These are phyloP conservation scores for Dryadomyces quercus-mongolicae DNA, from an alignment of 2,329 filamentous ascomycete species.

Conservation along the genomic window DNA sequence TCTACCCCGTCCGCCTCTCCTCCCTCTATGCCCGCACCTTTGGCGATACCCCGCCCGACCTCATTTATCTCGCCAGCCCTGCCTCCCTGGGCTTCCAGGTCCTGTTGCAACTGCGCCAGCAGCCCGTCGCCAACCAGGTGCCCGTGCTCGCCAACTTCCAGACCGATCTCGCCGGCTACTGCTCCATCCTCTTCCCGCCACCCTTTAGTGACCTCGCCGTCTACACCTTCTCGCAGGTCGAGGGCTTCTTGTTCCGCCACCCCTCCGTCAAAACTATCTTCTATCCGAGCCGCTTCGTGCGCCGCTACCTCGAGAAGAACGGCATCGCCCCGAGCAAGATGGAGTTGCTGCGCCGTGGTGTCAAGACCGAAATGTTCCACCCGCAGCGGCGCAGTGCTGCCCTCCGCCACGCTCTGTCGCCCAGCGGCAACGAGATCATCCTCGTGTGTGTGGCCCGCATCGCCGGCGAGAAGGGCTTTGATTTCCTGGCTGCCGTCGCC, in stretches of 20 bases:
- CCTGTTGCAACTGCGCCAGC: constrained; percentile 54
- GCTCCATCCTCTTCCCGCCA: constrained; percentile 53
- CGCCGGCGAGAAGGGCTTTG: constrained; percentile 60
- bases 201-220: constrained; percentile 50
- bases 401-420: constrained; percentile 42
- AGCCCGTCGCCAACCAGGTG: constrained; percentile 39
- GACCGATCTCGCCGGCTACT: constrained; percentile 59
- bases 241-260: constrained; percentile 55
- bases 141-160: constrained; percentile 59
- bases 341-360: constrained; percentile 49
- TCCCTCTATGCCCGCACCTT: constrained; percentile 49
- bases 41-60: constrained; percentile 39
- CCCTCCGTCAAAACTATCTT: constrained; percentile 52
- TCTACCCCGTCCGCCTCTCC: constrained; percentile 55
- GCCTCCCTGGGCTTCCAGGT: constrained; percentile 61
- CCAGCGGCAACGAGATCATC: constrained; percentile 49
- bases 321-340: constrained; percentile 44
- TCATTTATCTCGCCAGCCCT: constrained; percentile 59
- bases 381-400: constrained; percentile 37
- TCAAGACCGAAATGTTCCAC: constrained; percentile 50
- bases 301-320: constrained; percentile 45
- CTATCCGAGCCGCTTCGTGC: constrained; percentile 54
- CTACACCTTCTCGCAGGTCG: constrained; percentile 48
- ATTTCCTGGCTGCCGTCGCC: constrained; percentile 48
- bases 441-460: constrained; percentile 55